Percentiles rank a stretch among this genome's conserved stretches.
Conservation (phyloP, 1,139 yeast species). For the Yamadazyma sp. region DNA sequence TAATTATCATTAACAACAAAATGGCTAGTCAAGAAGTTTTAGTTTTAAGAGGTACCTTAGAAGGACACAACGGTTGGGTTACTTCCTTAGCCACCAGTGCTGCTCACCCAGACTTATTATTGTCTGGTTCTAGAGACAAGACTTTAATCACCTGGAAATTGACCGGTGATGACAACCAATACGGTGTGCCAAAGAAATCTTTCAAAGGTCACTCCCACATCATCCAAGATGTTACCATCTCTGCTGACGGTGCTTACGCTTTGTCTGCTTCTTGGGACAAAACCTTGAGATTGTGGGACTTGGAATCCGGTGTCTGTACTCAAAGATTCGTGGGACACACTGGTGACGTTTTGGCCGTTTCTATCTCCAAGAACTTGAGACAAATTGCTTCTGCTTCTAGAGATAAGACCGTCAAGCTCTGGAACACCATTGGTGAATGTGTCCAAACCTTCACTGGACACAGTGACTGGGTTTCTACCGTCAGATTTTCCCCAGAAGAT, state of each 20-base stretch:
- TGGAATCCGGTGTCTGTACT: conserved; percentile 91
- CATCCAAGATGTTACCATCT: conserved; percentile 96
- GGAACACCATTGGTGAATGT: conserved; percentile 99
- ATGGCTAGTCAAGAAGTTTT: conserved; percentile 89
- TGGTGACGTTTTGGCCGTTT: conserved; percentile 95
- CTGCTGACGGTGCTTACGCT: conserved; percentile 98
- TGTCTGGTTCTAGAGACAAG: conserved; percentile 99
- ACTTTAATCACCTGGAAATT: conserved; percentile 97
- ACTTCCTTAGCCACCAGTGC: conserved; percentile 98
- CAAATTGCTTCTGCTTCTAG: conserved; percentile 99
- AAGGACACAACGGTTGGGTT: conserved; percentile 89
- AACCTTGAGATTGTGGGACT: conserved; percentile 98
- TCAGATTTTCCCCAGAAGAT: conserved; percentile 88
- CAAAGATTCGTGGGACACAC: conserved; percentile 98
- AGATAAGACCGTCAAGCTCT: conserved; percentile 98
- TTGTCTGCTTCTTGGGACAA: conserved; percentile 99
- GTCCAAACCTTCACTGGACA: conserved; percentile 93
- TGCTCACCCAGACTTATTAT: conserved; percentile 96
- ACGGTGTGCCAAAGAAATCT: conserved; percentile 98
- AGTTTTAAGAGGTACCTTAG: conserved; percentile 99
- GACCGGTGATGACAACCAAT: conserved; percentile 91
- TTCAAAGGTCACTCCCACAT: conserved; percentile 99
- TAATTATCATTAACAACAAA: conserved; percentile 16
- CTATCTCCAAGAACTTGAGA: conserved; percentile 96
- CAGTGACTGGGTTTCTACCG: conserved; percentile 99